A percentile compares a stretch with the other conserved stretches of the same genome.
These are phyloP conservation scores for Periconia digitata DNA, from an alignment of 2,329 filamentous ascomycete species.

Conservation along the genomic window DNA sequence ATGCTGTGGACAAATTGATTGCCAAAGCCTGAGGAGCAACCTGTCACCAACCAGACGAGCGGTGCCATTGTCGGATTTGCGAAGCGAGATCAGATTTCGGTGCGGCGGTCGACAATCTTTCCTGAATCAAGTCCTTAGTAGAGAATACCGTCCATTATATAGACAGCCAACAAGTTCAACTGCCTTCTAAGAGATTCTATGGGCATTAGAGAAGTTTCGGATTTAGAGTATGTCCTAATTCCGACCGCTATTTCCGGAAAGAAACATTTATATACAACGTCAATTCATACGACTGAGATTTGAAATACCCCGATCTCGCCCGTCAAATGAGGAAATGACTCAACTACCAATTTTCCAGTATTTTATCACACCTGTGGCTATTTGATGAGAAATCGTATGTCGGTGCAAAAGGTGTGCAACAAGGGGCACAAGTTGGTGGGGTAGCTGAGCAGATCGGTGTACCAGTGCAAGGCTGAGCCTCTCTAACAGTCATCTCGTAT, in stretches of 20 bases:
- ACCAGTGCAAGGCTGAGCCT: no score
- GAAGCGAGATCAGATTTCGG: background rate
- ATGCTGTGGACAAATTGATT: constrained; percentile 39
- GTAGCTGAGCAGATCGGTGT: no score
- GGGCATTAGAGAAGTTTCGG: background rate
- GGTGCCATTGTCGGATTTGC: background rate
- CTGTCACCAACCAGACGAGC: constrained; percentile 49
- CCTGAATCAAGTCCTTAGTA: background rate
- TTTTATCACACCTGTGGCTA: no score
- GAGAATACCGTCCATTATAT: background rate
- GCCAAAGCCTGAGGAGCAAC: constrained; percentile 48
- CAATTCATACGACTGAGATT: background rate
- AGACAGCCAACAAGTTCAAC: background rate
- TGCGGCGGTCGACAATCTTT: background rate
- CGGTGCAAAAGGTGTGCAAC: no score
- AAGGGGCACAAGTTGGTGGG: no score
- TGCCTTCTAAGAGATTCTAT: background rate
- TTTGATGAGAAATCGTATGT: no score
- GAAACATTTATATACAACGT: background rate
- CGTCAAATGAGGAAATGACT: no score
- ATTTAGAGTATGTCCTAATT: background rate
- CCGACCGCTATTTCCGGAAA: background rate
- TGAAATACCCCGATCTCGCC: no score
- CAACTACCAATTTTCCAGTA: no score
- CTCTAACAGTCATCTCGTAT: no score